These are phyloP conservation scores for Flaveria bidentis DNA, from an alignment of 129 eudicot species.

Conservation along the genomic window DNA sequence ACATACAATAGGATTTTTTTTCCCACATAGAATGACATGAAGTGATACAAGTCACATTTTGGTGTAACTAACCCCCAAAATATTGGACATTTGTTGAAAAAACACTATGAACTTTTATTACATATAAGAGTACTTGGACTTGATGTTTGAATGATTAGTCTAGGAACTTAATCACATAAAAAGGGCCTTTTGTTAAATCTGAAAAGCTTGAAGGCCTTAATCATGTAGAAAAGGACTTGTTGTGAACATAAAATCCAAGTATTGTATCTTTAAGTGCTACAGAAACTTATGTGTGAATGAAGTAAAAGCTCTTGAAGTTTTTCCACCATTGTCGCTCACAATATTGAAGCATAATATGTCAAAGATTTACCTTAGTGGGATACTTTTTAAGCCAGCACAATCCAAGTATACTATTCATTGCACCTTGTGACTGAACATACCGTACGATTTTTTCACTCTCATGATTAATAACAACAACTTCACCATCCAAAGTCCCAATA, in stretches of 20 bases:
- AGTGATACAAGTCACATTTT: too few species aligned
- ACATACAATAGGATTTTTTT: too few species aligned
- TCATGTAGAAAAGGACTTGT: background rate
- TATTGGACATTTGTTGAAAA: background rate
- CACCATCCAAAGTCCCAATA: constrained; percentile 93
- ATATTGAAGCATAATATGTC: constrained; percentile 8
- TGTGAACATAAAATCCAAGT: background rate
- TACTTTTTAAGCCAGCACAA: constrained; percentile 85
- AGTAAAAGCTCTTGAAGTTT: background rate
- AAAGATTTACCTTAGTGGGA: constrained; percentile 71
- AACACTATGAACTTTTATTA: background rate
- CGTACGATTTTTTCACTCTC: constrained; percentile 69
- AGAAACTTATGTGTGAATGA: background rate
- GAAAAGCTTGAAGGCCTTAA: background rate
- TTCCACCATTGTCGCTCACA: background rate
- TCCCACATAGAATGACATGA: too few species aligned
- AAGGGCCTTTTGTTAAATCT: background rate
- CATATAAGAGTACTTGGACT: background rate
- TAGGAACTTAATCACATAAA: background rate
- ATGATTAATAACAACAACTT: constrained; percentile 82
- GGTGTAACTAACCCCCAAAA: too few species aligned
- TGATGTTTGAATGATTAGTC: background rate
- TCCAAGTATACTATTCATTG: constrained; percentile 85
- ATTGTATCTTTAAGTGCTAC: background rate
- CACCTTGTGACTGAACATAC: constrained; percentile 75